Percentiles rank a stretch among this genome's conserved stretches.
These are phyloP conservation scores for Nothophaeocryptopus gaeumannii DNA, from an alignment of 2,329 filamentous ascomycete genomes.

Conservation along the genomic window DNA sequence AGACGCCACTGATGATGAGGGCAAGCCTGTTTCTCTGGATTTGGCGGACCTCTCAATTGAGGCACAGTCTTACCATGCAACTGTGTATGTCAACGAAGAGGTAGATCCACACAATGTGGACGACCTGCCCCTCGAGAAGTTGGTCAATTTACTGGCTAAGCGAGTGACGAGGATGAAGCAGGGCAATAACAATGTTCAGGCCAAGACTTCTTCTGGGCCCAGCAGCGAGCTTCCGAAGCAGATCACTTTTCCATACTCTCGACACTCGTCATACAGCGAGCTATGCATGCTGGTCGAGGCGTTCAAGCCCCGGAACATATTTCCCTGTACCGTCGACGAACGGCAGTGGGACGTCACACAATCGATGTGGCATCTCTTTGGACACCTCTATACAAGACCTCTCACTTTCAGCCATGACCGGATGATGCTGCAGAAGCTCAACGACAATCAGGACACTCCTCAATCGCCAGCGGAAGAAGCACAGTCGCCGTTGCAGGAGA, in stretches of 20 bases:
- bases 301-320: constrained; percentile 72
- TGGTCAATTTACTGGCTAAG: constrained; percentile 33
- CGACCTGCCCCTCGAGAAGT: constrained; percentile 31
- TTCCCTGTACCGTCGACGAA: constrained; percentile 71
- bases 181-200: constrained; percentile 19
- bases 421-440: constrained; percentile 48
- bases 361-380: constrained; percentile 70
- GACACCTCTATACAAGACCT: constrained; percentile 59
- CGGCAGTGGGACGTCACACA: constrained; percentile 60
- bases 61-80: constrained; percentile 9
- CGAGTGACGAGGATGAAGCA: constrained; percentile 24
- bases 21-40: constrained; percentile 26
- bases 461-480: too few relatives aligned
- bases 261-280: constrained; percentile 83
- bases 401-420: constrained; percentile 63
- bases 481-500: not conserved
- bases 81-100: constrained; percentile 49
- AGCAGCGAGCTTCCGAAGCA: constrained; percentile 23
- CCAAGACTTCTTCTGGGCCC: constrained; percentile 8
- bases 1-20: constrained; percentile 17
- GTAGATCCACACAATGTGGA: constrained; percentile 52
- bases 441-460: not conserved
- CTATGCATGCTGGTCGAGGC: constrained; percentile 66
- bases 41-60: constrained; percentile 24
- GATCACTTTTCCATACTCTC: constrained; percentile 73